Conservation (phyloP, 495 filamentous ascomycete species). For the Amniculicola lignicola region DNA sequence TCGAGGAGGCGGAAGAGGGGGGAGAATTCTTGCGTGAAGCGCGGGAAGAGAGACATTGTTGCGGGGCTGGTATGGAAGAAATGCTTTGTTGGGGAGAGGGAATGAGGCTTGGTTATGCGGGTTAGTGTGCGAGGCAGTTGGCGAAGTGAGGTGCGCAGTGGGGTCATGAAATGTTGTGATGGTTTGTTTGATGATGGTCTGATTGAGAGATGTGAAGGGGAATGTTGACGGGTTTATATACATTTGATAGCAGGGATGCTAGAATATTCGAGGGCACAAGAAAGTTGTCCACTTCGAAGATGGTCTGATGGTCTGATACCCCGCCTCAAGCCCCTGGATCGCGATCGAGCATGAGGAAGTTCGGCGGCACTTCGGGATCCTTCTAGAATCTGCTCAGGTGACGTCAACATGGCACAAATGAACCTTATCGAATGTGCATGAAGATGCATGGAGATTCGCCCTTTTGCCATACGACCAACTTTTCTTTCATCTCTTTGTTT, state of each 20-base stretch:
- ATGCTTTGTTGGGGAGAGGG: slow-evolving; percentile 1
- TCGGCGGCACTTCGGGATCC: slow-evolving; percentile 8
- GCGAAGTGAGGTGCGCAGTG: slow-evolving; percentile 18
- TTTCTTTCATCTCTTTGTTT: too few relatives aligned
- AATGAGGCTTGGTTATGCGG: slow-evolving; percentile 25
- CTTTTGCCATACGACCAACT: too few relatives aligned
- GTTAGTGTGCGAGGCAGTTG: slow-evolving; percentile 21
- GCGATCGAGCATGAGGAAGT: slow-evolving; percentile 13
- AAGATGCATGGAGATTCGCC: too few relatives aligned
- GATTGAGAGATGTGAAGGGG: neutral
- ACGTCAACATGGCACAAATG: too few relatives aligned
- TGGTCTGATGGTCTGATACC: slow-evolving; percentile 7
- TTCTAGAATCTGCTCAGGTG: slow-evolving; percentile 18
- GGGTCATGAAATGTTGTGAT: slow-evolving; percentile 23
- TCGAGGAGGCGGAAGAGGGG: slow-evolving; percentile 75
- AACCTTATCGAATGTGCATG: too few relatives aligned
- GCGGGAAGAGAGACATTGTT: slow-evolving; percentile 65
- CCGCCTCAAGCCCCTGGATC: neutral
- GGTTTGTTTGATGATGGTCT: slow-evolving; percentile 16
- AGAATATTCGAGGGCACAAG: slow-evolving; percentile 14
- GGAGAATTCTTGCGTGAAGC: slow-evolving; percentile 53
- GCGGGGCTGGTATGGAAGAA: slow-evolving; percentile 3
- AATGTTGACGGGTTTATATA: slow-evolving; percentile 24
- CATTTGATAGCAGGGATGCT: slow-evolving; percentile 8
- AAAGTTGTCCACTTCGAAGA: neutral